Evolutionary conservation across 805 yeast species (phyloP).

Genomic region (Saturnispora besseyi): DNA sequence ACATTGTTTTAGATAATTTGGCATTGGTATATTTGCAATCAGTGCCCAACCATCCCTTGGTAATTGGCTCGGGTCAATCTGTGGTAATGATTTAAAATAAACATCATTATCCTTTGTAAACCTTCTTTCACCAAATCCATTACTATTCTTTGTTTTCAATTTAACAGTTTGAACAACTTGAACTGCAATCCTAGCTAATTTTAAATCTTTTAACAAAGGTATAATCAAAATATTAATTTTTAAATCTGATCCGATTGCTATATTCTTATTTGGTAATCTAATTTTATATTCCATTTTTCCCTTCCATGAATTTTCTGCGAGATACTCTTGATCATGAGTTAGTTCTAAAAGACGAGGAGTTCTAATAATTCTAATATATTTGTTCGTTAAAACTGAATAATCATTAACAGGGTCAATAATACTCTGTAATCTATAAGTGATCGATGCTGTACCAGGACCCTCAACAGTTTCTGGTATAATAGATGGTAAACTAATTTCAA

Average conservation of each 20-base stretch:
- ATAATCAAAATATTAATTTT: constrained; percentile 36
- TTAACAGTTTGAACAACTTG: constrained; percentile 27
- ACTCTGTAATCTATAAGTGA: constrained; percentile 34
- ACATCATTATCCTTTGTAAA: constrained; percentile 24
- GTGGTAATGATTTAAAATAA: constrained; percentile 32
- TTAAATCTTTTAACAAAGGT: constrained; percentile 39
- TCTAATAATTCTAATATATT: constrained; percentile 37
- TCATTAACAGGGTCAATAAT: constrained; percentile 8
- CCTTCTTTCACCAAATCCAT: constrained; percentile 16
- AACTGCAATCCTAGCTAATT: constrained; percentile 28
- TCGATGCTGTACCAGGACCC: constrained; percentile 35
- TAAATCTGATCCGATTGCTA: constrained; percentile 38
- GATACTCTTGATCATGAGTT: constrained; percentile 34
- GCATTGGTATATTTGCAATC: constrained; percentile 33
- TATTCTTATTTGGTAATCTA: constrained; percentile 32
- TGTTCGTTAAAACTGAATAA: constrained; percentile 11
- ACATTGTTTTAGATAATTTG: constrained; percentile 31
- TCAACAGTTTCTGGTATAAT: constrained; percentile 43
- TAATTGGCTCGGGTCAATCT: constrained; percentile 23
- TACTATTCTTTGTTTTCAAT: constrained; percentile 16
- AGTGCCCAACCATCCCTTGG: constrained; percentile 39
- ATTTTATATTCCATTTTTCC: constrained; percentile 44
- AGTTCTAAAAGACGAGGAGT: constrained; percentile 34
- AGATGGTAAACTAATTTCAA: constrained; percentile 36
- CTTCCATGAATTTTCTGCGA: constrained; percentile 44